These are phyloP conservation scores for Puccinellia tenuiflora DNA, from an alignment of 176 grass and related monocot species.

Conservation along the genomic window DNA sequence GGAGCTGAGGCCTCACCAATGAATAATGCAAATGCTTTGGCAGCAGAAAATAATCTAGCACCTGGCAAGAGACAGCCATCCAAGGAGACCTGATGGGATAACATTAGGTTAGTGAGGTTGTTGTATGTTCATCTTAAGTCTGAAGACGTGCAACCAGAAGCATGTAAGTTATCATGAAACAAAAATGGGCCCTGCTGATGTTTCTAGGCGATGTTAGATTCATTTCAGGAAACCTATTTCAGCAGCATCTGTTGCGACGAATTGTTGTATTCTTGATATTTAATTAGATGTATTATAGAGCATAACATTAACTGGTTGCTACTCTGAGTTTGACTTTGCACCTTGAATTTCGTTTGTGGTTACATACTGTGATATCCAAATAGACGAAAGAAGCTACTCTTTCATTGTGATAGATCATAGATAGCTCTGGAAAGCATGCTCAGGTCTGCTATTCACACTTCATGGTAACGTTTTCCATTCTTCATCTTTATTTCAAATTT, in stretches of 20 bases:
- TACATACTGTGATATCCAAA: not conserved
- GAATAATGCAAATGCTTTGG: conserved; percentile 30
- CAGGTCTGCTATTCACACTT: conserved; percentile 3
- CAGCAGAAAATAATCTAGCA: conserved; percentile 44
- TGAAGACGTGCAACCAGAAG: conserved; percentile 24
- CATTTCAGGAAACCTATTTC: conserved; percentile 12
- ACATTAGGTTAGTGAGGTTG: conserved; percentile 8
- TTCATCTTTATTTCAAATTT: conserved; percentile 3
- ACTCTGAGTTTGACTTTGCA: not conserved
- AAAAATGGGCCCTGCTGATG: conserved; percentile 5
- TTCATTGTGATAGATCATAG: not conserved
- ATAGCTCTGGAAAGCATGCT: not conserved
- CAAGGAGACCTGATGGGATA: conserved; percentile 54
- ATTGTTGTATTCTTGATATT: conserved; percentile 25
- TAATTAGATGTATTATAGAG: conserved; percentile 29
- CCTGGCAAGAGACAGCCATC: conserved; percentile 49
- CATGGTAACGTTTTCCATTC: conserved; percentile 1
- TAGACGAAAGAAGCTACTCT: not conserved
- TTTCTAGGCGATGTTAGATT: conserved; percentile 13
- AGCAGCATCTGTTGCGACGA: conserved; percentile 11
- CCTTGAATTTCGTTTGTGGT: not conserved
- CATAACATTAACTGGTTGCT: conserved; percentile 18
- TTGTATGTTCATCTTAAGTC: conserved; percentile 19
- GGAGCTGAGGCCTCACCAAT: conserved; percentile 41
- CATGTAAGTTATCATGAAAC: conserved; percentile 32